Conservation (phyloP, 352 stramenopile genomes). For the Globisporangium middletonii region DNA sequence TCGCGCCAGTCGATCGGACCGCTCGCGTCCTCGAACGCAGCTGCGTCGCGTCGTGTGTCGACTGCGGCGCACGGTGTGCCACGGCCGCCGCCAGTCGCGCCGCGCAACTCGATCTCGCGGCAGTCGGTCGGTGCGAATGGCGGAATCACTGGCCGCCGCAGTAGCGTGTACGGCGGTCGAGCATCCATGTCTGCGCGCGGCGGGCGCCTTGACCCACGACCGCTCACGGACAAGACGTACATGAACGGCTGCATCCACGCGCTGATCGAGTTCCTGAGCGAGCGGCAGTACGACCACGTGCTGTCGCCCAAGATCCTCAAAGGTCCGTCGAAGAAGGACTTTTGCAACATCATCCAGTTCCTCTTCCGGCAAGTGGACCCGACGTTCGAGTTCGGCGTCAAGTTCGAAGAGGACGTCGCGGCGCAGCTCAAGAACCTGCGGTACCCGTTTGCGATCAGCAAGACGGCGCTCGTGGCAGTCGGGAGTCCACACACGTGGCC, state of each 20-base stretch:
- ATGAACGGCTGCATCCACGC: slow-evolving; percentile 88
- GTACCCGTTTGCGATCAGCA: slow-evolving; percentile 97
- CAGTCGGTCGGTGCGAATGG: slow-evolving; percentile 35
- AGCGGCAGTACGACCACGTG: slow-evolving; percentile 89
- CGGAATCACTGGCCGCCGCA: slow-evolving; percentile 30
- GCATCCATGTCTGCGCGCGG: slow-evolving; percentile 39
- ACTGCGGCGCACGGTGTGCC: slow-evolving; percentile 17
- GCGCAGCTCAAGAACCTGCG: slow-evolving; percentile 63
- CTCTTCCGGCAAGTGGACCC: slow-evolving; percentile 93
- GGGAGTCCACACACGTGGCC: slow-evolving; percentile 96
- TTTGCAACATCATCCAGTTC: slow-evolving; percentile 96
- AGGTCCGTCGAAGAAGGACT: slow-evolving; percentile 95
- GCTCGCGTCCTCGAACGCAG: slow-evolving; percentile 15
- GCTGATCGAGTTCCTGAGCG: slow-evolving; percentile 92
- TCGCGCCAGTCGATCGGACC: slow-evolving; percentile 62
- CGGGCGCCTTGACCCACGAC: slow-evolving; percentile 72
- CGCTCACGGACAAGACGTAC: slow-evolving; percentile 89
- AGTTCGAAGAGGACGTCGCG: slow-evolving; percentile 77
- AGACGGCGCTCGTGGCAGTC: slow-evolving; percentile 92
- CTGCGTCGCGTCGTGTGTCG: slow-evolving; percentile 45
- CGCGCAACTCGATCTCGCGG: slow-evolving; percentile 41
- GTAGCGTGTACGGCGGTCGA: slow-evolving; percentile 56
- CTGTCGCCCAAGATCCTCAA: slow-evolving; percentile 89
- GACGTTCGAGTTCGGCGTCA: slow-evolving; percentile 74
- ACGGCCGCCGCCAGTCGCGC: slow-evolving; percentile 13